These are phyloP conservation scores for Teratosphaeriaceae sp. DNA, from an alignment of 2,329 filamentous ascomycete species.

Conservation along the genomic window DNA sequence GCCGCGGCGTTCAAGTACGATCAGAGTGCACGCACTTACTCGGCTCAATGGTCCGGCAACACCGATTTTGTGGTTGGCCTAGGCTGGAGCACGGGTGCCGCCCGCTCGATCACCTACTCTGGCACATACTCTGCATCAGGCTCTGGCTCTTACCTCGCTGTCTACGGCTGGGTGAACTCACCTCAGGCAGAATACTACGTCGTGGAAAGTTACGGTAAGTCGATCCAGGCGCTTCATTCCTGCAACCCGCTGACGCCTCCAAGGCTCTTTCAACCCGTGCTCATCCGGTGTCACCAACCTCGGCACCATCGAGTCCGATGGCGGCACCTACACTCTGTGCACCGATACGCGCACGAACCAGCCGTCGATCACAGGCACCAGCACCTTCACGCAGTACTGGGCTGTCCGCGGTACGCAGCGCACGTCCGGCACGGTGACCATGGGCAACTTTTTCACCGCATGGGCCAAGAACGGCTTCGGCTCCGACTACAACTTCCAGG, in stretches of 20 bases:
- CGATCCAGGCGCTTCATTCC: slow-evolving; percentile 23
- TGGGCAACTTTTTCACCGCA: slow-evolving; percentile 1
- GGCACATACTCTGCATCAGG: slow-evolving; percentile 33
- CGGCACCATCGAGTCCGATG: slow-evolving; percentile 33
- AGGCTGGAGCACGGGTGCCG: slow-evolving; percentile 15
- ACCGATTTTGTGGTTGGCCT: slow-evolving; percentile 17
- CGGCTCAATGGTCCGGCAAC: neutral
- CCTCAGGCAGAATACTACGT: slow-evolving; percentile 53
- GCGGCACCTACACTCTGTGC: slow-evolving; percentile 33
- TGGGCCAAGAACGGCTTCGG: slow-evolving; percentile 23
- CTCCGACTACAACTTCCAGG: slow-evolving; percentile 28
- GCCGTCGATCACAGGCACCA: slow-evolving; percentile 34
- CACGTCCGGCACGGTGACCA: slow-evolving; percentile 6
- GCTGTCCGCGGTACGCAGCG: slow-evolving; percentile 33
- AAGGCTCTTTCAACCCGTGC: slow-evolving; percentile 13
- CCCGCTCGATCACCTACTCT: slow-evolving; percentile 23
- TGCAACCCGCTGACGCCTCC: neutral
- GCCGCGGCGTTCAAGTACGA: slow-evolving; percentile 3
- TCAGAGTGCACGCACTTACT: slow-evolving; percentile 5
- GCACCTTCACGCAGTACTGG: slow-evolving; percentile 38
- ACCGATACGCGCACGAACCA: slow-evolving; percentile 30
- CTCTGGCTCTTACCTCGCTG: slow-evolving; percentile 44
- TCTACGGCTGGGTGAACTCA: slow-evolving; percentile 51
- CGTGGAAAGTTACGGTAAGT: slow-evolving; percentile 46
- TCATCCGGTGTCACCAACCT: slow-evolving; percentile 13